Evolutionary conservation across 2,329 filamentous ascomycete species (phyloP).

Genomic region (Colletotrichum coccodes): DNA sequence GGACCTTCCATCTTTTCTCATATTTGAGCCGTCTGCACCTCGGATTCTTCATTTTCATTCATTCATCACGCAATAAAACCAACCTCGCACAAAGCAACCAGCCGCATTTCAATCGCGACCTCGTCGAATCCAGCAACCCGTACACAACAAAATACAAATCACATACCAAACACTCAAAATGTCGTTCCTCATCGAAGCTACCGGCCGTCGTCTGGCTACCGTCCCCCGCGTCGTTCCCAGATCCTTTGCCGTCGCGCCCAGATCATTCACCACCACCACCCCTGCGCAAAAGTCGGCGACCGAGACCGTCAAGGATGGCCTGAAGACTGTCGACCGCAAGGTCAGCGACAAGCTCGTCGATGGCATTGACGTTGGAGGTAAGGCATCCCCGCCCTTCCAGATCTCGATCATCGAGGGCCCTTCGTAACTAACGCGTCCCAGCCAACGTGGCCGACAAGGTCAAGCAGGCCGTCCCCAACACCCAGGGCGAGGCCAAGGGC

Average conservation of each 20-base stretch:
- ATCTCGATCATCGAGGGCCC: not conserved
- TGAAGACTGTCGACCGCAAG: slow-evolving; percentile 68
- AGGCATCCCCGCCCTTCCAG: slow-evolving; percentile 41
- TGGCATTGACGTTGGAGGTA: slow-evolving; percentile 68
- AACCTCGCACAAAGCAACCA: slow-evolving; percentile 2
- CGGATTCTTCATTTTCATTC: not conserved
- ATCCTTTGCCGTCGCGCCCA: slow-evolving; percentile 50
- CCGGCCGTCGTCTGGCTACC: slow-evolving; percentile 52
- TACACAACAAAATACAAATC: slow-evolving; percentile 9
- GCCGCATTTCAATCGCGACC: not conserved
- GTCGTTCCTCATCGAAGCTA: slow-evolving; percentile 63
- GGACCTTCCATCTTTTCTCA: not conserved
- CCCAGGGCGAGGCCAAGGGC: slow-evolving; percentile 49
- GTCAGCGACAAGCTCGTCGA: slow-evolving; percentile 71
- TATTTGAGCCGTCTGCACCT: slow-evolving; percentile 13
- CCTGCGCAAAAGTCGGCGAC: slow-evolving; percentile 58
- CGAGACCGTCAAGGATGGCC: slow-evolving; percentile 67
- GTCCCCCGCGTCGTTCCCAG: slow-evolving; percentile 47
- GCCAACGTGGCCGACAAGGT: slow-evolving; percentile 56
- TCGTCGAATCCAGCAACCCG: not conserved
- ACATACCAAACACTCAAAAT: slow-evolving; percentile 45
- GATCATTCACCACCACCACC: slow-evolving; percentile 61
- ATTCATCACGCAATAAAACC: not conserved
- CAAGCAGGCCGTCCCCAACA: slow-evolving; percentile 55
- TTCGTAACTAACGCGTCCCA: slow-evolving; percentile 36